Percentiles rank a stretch among this genome's conserved stretches.
Evolutionary conservation across 2,329 filamentous ascomycete species (phyloP).

Genomic region (Elsinoe batatas): DNA sequence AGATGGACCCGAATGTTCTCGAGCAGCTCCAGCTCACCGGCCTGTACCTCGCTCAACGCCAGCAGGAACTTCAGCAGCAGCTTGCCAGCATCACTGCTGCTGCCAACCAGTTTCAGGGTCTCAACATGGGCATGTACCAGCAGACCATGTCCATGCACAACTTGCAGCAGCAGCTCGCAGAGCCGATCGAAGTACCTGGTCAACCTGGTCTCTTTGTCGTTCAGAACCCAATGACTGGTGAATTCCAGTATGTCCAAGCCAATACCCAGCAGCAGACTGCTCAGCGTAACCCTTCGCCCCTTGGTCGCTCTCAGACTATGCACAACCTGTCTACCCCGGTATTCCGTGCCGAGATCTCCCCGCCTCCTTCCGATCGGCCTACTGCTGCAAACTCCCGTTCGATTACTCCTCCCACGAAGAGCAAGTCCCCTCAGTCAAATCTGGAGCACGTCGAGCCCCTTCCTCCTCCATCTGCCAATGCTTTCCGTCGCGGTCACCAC

Average conservation of each 20-base stretch:
- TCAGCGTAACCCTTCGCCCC: constrained; percentile 22
- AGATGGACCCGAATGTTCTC: constrained; percentile 77
- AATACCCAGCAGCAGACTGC: constrained; percentile 46
- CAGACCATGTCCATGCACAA: constrained; percentile 45
- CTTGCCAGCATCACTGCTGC: constrained; percentile 73
- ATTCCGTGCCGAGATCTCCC: constrained; percentile 73
- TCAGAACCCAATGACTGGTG: constrained; percentile 77
- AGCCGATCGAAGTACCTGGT: constrained; percentile 53
- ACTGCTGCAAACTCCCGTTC: constrained; percentile 49
- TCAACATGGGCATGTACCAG: constrained; percentile 45
- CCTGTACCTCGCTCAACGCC: constrained; percentile 83
- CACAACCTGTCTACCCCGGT: constrained; percentile 37
- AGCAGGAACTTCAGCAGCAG: constrained; percentile 91
- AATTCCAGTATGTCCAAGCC: constrained; percentile 72
- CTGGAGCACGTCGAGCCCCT: constrained; percentile 58
- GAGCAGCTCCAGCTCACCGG: constrained; percentile 87
- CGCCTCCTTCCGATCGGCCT: constrained; percentile 51
- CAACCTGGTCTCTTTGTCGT: constrained; percentile 72
- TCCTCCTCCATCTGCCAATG: constrained; percentile 78
- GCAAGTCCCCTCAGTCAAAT: constrained; percentile 51
- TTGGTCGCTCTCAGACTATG: constrained; percentile 21
- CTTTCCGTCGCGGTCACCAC: constrained; percentile 89
- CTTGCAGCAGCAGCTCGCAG: constrained; percentile 51
- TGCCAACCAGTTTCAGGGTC: constrained; percentile 44
- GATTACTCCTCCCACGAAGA: constrained; percentile 52